Base-by-base conservation (phyloP, 1,139 yeast species). In the Hyphopichia khmerensis region DNA sequence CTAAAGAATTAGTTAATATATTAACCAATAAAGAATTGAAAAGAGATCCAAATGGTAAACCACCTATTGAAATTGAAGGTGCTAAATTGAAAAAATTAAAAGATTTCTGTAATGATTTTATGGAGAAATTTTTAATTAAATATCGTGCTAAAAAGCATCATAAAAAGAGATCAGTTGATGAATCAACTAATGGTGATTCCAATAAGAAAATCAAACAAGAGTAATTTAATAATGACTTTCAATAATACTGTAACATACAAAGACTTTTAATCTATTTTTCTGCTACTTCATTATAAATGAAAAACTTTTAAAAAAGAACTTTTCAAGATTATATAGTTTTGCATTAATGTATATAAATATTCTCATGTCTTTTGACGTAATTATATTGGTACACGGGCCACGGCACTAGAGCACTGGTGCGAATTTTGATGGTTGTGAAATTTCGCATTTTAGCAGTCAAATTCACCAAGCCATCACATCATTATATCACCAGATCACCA, bases 11-110 rank as follows among this genome's bases (percentile, higher is more conserved):
- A 46, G 88, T 84, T 2, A 77, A 79, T 46, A 66, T 67, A 1
- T 67, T 90, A 40, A 79, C 82, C 0, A 69, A 72, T 6, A 89
- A 89, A 57, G 96, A 90, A 59, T 46, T 75, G 46, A 77, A 77
- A 51, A 67, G 76, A 42, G 75, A 69, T 39, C 45, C 67, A 2
- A 49, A 55, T 2, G 57, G 55, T 27, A 42, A 52, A 6, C 81
- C 84, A 6, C 88, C 93, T 1, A 57, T 59, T 14, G 84, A 81
- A 47, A 67, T 88, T 36, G 78, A 80, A 16, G 71, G 71, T 13
- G 86, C 81, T 30, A 88, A 87, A 62, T 68, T 79, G 51, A 73
- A 75, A 50, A 90, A 90, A 57, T 72, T 90, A 30, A 84, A 85
- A 59, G 73, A 62, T 27, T 90, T 86, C 56, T 74, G 81, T 13